These are phyloP conservation scores for Castanea crenata DNA, from an alignment of 306 rosid genomes.

Conservation along the genomic window DNA sequence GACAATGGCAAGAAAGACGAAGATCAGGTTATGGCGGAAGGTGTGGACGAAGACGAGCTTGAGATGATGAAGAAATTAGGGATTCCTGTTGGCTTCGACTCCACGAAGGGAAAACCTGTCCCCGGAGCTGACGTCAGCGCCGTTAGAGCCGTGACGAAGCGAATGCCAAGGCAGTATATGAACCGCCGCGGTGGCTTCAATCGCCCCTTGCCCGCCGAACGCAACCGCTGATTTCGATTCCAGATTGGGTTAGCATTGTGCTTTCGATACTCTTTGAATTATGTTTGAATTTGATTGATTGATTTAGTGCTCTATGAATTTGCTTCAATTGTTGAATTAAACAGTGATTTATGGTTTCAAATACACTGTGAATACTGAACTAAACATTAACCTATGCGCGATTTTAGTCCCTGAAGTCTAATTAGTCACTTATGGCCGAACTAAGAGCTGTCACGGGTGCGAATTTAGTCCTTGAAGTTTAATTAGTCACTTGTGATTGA, in stretches of 20 bases:
- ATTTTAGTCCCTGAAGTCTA: no score
- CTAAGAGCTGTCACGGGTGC: no score
- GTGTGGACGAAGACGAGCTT: conserved; percentile 63
- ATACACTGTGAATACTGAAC: no score
- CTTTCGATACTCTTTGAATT: background rate
- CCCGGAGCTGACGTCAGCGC: conserved; percentile 91
- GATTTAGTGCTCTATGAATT: no score
- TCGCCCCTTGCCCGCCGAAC: conserved; percentile 97
- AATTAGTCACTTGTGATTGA: no score
- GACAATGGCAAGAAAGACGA: conserved; percentile 27
- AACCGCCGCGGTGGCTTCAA: conserved; percentile 97
- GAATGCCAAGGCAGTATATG: conserved; percentile 96
- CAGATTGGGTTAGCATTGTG: conserved; percentile 34
- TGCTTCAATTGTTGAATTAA: no score
- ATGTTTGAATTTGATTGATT: no score
- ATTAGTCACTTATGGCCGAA: no score
- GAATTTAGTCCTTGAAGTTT: no score
- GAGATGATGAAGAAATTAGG: conserved; percentile 98
- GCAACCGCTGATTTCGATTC: conserved; percentile 52
- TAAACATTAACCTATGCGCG: no score
- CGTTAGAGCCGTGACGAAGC: conserved; percentile 74
- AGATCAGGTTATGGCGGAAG: conserved; percentile 11
- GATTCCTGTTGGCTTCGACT: conserved; percentile 79
- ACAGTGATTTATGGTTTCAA: no score
- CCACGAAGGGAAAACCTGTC: conserved; percentile 91